phyloP scores from a whole-genome alignment of 139 green algal species.

The Spirogloea muscicola region DNA sequence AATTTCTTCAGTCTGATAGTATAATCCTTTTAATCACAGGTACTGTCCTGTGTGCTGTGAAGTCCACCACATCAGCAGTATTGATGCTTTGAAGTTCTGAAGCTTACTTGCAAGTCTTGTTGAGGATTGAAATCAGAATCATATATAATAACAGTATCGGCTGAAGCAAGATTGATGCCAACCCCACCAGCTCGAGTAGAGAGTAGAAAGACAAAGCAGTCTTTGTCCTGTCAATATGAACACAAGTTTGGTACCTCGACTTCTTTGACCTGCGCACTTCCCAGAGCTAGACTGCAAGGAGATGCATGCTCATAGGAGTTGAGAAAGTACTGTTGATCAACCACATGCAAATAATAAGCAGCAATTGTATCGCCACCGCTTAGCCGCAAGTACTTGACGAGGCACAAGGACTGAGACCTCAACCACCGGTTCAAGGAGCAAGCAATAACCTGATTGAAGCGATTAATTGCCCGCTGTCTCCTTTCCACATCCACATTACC shows the following conservation, averaged over 20 bases:
- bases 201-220: constrained; percentile 51
- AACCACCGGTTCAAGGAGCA: no score
- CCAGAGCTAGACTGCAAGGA: no score
- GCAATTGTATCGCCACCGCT: no score
- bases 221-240: not conserved
- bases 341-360: no score
- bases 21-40: no score
- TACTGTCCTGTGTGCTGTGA: no score
- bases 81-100: not conserved
- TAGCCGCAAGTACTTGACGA: no score
- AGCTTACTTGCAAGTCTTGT: constrained; percentile 32
- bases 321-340: no score
- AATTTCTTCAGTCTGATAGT: no score
- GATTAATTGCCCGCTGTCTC: constrained; percentile 44
- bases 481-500: constrained; percentile 44
- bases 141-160: constrained; percentile 59
- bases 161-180: constrained; percentile 58
- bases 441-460: constrained; percentile 51
- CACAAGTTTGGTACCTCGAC: not conserved
- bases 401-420: no score
- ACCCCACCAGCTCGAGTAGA: constrained; percentile 54
- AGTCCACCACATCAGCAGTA: not conserved
- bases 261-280: no score
- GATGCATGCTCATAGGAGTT: no score
- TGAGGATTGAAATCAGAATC: constrained; percentile 51